Evolutionary conservation across 2,329 filamentous ascomycete genomes (phyloP), one percentile per base, ranked within the genome.

Genomic region (Clonostachys byssicola): DNA sequence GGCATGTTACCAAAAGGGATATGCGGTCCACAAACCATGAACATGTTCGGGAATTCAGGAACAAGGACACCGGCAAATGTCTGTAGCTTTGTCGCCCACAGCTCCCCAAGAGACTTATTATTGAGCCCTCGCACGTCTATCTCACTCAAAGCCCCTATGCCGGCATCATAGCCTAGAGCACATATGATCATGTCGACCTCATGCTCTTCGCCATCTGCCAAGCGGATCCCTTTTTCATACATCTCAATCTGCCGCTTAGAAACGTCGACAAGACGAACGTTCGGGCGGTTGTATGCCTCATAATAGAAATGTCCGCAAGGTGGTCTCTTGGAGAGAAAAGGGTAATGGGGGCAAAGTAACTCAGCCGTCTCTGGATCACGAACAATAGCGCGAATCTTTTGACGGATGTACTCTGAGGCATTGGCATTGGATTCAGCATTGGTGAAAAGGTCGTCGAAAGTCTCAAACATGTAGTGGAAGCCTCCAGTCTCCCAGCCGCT

Each of bases 231-330:
- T 0, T 51, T 63, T 5, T 58, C 55, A 0, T 62, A 67, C 20
- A 77, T 65, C 9, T 60, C 54, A 5, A 56, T 56, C 47, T 80
- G 74, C 0, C 69, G 63, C 4, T 65, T 69, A 8, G 63, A 72
- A 14, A 77, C 52, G 42, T 73, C 62, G 3, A 80, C 72, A n/a
- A 77, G 54, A 40, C 72, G 60, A 3, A 79, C 72, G 34, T 74
- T 70, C 1, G 63, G 57, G n/a, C 63, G 64, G 50, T 77, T 70
- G 46, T 73, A 67, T 4, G 68, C 62, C 49, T 80, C 76, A 51
- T 72, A 80, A 54, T 75, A 79, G 39, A 64, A 60, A 34, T 71
- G 60, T 51, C 80, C 76, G 0, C 78, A 63, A 1, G 61, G 67
- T 4, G 63, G 64, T 1, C 74, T 64, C 54, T 75, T 79, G 8